Conservation (phyloP, 208 protist species). For the Herpetomonas tarakana region DNA sequence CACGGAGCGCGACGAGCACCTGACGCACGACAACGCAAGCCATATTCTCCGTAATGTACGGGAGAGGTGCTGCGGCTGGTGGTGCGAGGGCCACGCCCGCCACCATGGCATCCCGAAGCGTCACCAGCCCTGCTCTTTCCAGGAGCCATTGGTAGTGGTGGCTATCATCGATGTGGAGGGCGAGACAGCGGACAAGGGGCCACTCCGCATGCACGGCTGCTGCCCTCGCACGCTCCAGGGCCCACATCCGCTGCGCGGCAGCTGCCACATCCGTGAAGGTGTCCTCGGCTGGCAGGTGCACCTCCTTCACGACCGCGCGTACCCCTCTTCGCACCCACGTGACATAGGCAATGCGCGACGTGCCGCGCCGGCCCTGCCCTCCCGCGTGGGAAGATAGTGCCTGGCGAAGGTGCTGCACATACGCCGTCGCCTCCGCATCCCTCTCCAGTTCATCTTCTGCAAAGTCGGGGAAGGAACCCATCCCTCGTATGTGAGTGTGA, state of each 20-base stretch:
- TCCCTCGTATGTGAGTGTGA: conserved; percentile 27
- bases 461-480: background rate
- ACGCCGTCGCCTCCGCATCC: background rate
- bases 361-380: background rate
- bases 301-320: conserved; percentile 49
- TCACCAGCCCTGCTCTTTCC: conserved; percentile 19
- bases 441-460: conserved; percentile 15
- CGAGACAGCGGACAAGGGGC: conserved; percentile 36
- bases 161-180: conserved; percentile 25
- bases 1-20: conserved; percentile 35
- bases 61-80: no score
- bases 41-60: conserved; percentile 3
- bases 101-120: conserved; percentile 24
- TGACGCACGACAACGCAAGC: conserved; percentile 19
- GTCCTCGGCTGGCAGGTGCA: conserved; percentile 31
- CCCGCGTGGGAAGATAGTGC: background rate
- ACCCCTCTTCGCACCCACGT: conserved; percentile 12
- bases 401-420: no score
- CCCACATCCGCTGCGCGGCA: conserved; percentile 10
- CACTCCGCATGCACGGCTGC: conserved; percentile 5
- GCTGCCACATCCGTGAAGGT: conserved; percentile 11
- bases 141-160: conserved; percentile 35
- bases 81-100: no score
- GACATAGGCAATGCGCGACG: conserved; percentile 35
- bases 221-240: conserved; percentile 4